Evolutionary conservation across 1,284 basidiomycete genomes (phyloP).

Genomic region (Fistulinella staudtii): DNA sequence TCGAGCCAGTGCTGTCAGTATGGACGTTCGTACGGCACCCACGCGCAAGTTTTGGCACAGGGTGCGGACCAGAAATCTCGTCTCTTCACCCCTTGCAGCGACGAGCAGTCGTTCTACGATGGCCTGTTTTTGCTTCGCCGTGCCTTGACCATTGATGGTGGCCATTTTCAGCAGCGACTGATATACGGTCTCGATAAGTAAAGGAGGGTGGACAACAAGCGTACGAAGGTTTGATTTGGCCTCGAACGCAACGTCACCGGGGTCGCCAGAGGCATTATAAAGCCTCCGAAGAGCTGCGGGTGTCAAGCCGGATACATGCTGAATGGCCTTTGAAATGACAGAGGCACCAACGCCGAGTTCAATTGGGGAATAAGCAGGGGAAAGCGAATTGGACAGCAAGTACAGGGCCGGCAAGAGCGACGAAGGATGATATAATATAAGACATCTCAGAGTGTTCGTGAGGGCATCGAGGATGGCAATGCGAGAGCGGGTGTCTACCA

Average conservation of each 20-base stretch:
- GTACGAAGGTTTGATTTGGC: constrained; percentile 80
- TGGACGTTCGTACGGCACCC: constrained; percentile 82
- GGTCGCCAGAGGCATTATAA: constrained; percentile 66
- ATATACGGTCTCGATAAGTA: constrained; percentile 66
- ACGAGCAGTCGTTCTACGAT: constrained; percentile 82
- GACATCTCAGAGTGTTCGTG: constrained; percentile 74
- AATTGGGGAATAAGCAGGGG: constrained; percentile 70
- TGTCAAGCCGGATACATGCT: constrained; percentile 78
- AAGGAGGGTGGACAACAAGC: constrained; percentile 67
- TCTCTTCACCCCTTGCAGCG: constrained; percentile 83
- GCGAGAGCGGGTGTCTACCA: constrained; percentile 80
- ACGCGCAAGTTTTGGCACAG: constrained; percentile 81
- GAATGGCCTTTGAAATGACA: constrained; percentile 76
- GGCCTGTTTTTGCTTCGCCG: constrained; percentile 72
- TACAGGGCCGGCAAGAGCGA: constrained; percentile 84
- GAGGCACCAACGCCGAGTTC: constrained; percentile 78
- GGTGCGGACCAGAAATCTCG: constrained; percentile 79
- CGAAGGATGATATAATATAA: constrained; percentile 63
- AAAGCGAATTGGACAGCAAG: constrained; percentile 83
- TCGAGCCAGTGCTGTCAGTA: constrained; percentile 80
- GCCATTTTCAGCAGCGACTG: constrained; percentile 63
- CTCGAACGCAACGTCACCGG: constrained; percentile 81
- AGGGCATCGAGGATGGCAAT: constrained; percentile 76
- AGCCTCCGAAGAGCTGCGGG: constrained; percentile 62
- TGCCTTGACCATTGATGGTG: constrained; percentile 66